Percentiles rank a stretch among this genome's conserved stretches.
Evolutionary conservation across 495 filamentous ascomycete species (phyloP).

Genomic region (Lasiosphaeria miniovina): DNA sequence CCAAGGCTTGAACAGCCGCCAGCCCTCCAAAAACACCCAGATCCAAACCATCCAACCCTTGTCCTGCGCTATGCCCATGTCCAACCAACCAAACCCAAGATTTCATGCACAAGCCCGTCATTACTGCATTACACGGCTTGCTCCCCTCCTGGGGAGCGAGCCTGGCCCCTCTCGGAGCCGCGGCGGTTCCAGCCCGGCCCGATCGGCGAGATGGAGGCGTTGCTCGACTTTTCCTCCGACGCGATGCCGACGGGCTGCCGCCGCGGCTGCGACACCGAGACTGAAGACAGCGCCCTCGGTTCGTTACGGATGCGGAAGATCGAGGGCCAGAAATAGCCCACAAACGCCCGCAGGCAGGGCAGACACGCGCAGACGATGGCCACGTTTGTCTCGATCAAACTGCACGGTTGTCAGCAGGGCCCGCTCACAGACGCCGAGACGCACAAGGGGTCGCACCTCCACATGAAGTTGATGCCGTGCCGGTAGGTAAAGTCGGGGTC

Average conservation of each 20-base stretch:
- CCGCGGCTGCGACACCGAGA: neutral
- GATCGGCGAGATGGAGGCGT: neutral
- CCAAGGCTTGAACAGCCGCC: no score
- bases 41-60: no score
- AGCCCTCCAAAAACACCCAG: no score
- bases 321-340: slow-evolving; percentile 13
- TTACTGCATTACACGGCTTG: no score
- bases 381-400: slow-evolving; percentile 22
- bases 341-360: slow-evolving; percentile 21
- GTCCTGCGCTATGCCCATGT: no score
- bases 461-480: slow-evolving; percentile 20
- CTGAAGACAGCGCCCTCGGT: neutral
- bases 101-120: no score
- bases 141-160: no score
- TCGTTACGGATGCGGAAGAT: slow-evolving; percentile 1
- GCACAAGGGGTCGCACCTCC: slow-evolving; percentile 14
- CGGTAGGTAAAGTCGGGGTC: slow-evolving; percentile 13
- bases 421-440: neutral
- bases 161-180: no score
- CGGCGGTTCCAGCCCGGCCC: neutral
- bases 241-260: neutral
- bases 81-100: no score
- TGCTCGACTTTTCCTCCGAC: neutral
- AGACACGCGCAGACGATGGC: slow-evolving; percentile 25
- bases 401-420: neutral